A percentile compares a stretch with the other conserved stretches of the same genome.
These are phyloP conservation scores for Suhomyces wounanorum DNA, from an alignment of 1,139 yeast genomes.

Conservation along the genomic window DNA sequence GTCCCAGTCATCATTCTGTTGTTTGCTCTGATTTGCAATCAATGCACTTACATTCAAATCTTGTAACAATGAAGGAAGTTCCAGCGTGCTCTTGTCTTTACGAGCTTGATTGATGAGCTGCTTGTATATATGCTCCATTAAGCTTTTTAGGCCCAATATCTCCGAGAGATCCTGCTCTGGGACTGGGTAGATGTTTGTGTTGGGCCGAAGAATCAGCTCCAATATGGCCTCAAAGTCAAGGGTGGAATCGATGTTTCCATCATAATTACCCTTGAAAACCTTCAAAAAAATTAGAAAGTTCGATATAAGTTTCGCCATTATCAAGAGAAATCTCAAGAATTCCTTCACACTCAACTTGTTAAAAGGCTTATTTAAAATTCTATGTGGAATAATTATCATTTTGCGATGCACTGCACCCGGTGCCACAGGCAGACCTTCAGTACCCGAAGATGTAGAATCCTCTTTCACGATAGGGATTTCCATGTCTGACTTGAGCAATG, in stretches of 20 bases:
- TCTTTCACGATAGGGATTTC: constrained; percentile 8
- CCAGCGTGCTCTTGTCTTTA: constrained; percentile 6
- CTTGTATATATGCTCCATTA: constrained; percentile 20
- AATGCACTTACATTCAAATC: constrained; percentile 28
- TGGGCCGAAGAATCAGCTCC: constrained; percentile 1
- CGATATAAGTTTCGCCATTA: constrained; percentile 40
- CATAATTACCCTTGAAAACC: neutral
- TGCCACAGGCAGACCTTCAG: neutral
- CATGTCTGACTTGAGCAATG: constrained; percentile 8
- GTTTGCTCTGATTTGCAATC: constrained; percentile 30
- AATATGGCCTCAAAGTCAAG: constrained; percentile 30
- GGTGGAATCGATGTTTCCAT: constrained; percentile 15
- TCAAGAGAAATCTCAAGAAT: constrained; percentile 38
- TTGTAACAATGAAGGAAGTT: constrained; percentile 20
- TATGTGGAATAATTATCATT: constrained; percentile 45
- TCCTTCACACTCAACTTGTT: constrained; percentile 42
- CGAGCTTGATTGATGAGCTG: constrained; percentile 10
- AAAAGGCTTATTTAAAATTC: constrained; percentile 45
- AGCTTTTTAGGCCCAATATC: constrained; percentile 12
- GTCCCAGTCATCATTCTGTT: constrained; percentile 46
- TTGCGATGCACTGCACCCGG: constrained; percentile 14
- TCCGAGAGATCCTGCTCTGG: constrained; percentile 9
- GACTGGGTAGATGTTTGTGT: neutral
- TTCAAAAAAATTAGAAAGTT: constrained; percentile 38
- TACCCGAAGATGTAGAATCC: constrained; percentile 1